A percentile compares a stretch with the other conserved stretches of the same genome.
Conservation (phyloP, 148 eudicot genomes). For the Chenopodium quinoa region DNA sequence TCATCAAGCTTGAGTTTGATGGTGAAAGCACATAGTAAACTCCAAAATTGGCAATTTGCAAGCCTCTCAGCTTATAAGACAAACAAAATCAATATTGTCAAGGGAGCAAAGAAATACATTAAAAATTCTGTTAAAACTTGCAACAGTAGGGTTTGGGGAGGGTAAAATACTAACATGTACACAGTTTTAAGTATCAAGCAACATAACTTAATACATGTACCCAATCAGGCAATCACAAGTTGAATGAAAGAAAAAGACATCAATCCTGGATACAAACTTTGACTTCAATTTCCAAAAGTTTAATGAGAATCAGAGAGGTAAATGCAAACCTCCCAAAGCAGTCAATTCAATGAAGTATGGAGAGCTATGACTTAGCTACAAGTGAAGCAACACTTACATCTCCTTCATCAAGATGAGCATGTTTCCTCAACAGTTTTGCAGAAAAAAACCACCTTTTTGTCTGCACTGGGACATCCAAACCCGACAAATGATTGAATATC, state of each 20-base stretch:
- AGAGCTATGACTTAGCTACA: slow-evolving; percentile 1
- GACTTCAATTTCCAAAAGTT: neutral
- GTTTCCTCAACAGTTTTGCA: slow-evolving; percentile 75
- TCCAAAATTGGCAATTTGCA: neutral
- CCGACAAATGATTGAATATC: slow-evolving; percentile 93
- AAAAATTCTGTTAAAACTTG: neutral
- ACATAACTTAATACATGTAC: neutral
- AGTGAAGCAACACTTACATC: slow-evolving; percentile 64
- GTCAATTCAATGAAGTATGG: neutral
- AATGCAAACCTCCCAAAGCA: neutral
- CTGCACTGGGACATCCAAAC: slow-evolving; percentile 85
- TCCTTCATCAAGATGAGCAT: slow-evolving; percentile 92
- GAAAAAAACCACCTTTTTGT: slow-evolving; percentile 87
- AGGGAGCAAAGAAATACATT: neutral
- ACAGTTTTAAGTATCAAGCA: neutral
- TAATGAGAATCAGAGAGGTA: neutral
- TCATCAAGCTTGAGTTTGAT: neutral
- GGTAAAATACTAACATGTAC: neutral
- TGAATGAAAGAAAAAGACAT: slow-evolving; percentile 3
- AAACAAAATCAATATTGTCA: neutral
- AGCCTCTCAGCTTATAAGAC: neutral
- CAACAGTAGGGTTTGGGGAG: slow-evolving; percentile 12
- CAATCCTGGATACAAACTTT: neutral
- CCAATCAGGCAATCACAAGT: neutral
- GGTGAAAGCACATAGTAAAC: neutral